Base-by-base conservation (phyloP, 1,284 basidiomycete species). In the Peniophora sp. region DNA sequence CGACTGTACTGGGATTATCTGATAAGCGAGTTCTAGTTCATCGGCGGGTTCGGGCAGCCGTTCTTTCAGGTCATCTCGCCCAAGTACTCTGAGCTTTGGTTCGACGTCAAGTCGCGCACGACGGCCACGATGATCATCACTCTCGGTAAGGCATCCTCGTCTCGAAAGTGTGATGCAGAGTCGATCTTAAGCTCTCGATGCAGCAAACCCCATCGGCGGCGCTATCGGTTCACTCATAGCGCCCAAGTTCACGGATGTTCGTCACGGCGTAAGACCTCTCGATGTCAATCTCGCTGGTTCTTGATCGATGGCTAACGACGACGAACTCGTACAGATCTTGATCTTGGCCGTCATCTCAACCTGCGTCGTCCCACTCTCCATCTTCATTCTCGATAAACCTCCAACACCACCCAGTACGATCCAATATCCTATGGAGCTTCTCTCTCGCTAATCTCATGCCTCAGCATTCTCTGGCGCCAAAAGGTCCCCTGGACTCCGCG, bases 101-200 rank as follows among this genome's bases (percentile, higher is more conserved):
- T 91, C 57, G 78, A 85, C 56, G 64, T 88, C 42, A 72, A 75
- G 51, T 78, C 83, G 17, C 73, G 88, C 44, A 89, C 83, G 3
- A 89, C 88, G 0, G 85, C 84, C 15, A 91, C 88, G 1, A 90
- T 88, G 86, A 60, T 86, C 24, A 69, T 89, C 50, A 76, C 86
- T n/a, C 74, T 91, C 34, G n/a, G n/a, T n/a, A n/a, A n/a, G n/a
- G n/a, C n/a, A n/a, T n/a, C n/a, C n/a, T n/a, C n/a, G n/a, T n/a
- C n/a, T n/a, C n/a, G n/a, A n/a, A n/a, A n/a, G n/a, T n/a, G n/a
- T n/a, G n/a, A n/a, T n/a, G n/a, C n/a, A n/a, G n/a, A n/a, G n/a
- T n/a, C n/a, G n/a, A n/a, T n/a, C n/a, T n/a, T n/a, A n/a, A n/a
- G n/a, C n/a, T n/a, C n/a, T n/a, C n/a, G n/a, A n/a, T n/a, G n/a